Percentiles rank a stretch among this genome's conserved stretches.
Evolutionary conservation across 805 yeast genomes (phyloP).

Genomic region (Yarrowia bubula): DNA sequence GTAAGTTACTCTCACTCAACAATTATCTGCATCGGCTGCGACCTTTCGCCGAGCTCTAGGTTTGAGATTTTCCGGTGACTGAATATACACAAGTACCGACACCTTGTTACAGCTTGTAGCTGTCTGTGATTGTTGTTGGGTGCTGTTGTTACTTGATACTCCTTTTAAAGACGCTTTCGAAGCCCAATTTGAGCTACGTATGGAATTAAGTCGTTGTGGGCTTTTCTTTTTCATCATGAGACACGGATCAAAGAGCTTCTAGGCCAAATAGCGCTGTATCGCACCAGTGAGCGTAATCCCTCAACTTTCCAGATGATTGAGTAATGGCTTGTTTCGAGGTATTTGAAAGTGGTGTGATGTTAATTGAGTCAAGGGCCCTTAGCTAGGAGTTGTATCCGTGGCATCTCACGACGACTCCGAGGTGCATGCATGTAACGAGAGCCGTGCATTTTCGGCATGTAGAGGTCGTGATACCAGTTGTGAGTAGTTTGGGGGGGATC

Average conservation of each 20-base stretch:
- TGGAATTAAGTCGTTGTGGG: too few relatives aligned
- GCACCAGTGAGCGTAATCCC: background rate
- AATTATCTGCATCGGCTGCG: background rate
- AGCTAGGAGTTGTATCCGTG: too few relatives aligned
- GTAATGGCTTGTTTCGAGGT: background rate
- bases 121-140: too few relatives aligned
- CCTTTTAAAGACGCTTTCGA: too few relatives aligned
- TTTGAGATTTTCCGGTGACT: conserved; percentile 6
- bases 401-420: background rate
- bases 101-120: too few relatives aligned
- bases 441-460: background rate
- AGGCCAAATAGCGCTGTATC: too few relatives aligned
- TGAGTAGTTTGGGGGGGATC: too few relatives aligned
- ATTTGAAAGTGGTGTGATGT: background rate
- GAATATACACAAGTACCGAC: background rate
- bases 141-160: too few relatives aligned
- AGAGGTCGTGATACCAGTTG: too few relatives aligned
- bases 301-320: background rate
- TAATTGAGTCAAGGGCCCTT: too few relatives aligned
- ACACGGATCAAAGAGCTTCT: too few relatives aligned
- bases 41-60: background rate
- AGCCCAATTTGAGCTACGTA: too few relatives aligned
- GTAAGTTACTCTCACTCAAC: background rate
- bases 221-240: background rate
- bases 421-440: background rate